Evolutionary conservation across 441 rosid genomes (phyloP).

Genomic region (Melastoma candidum): DNA sequence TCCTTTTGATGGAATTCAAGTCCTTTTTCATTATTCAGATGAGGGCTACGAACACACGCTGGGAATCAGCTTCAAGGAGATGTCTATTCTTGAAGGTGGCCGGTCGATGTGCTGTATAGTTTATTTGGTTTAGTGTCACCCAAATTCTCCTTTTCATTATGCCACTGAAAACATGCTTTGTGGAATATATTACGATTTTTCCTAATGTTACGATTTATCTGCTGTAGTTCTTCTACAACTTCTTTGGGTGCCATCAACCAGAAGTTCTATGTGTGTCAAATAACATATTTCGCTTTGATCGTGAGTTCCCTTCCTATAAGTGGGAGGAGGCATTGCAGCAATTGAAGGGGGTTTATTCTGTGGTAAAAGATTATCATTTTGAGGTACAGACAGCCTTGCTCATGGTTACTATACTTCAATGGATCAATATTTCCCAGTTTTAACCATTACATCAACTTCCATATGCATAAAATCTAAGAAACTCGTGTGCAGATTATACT

Average conservation of each 20-base stretch:
- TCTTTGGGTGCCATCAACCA: slow-evolving; percentile 27
- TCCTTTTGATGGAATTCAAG: slow-evolving; percentile 4
- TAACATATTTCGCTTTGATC: slow-evolving; percentile 20
- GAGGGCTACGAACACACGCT: slow-evolving; percentile 36
- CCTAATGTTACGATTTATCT: slow-evolving; percentile 5
- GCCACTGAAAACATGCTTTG: no score
- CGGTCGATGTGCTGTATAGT: not conserved
- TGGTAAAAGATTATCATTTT: slow-evolving; percentile 50
- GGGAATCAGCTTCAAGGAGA: slow-evolving; percentile 24
- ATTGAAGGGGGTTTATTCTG: slow-evolving; percentile 30
- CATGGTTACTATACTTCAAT: not conserved
- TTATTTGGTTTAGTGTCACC: not conserved
- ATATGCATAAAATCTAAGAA: no score
- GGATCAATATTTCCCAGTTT: no score
- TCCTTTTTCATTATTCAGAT: slow-evolving; percentile 26
- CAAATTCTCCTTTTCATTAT: not conserved
- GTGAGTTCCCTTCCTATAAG: slow-evolving; percentile 19
- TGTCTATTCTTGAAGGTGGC: slow-evolving; percentile 67
- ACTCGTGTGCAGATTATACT: no score
- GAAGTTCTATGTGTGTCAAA: slow-evolving; percentile 20
- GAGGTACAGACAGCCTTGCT: slow-evolving; percentile 39
- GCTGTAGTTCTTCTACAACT: slow-evolving; percentile 30
- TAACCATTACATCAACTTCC: no score
- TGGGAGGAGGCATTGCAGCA: slow-evolving; percentile 25
- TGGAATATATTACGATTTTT: not conserved